Conservation (phyloP, 2,329 filamentous ascomycete genomes). For the Furcasterigmium furcatum region DNA sequence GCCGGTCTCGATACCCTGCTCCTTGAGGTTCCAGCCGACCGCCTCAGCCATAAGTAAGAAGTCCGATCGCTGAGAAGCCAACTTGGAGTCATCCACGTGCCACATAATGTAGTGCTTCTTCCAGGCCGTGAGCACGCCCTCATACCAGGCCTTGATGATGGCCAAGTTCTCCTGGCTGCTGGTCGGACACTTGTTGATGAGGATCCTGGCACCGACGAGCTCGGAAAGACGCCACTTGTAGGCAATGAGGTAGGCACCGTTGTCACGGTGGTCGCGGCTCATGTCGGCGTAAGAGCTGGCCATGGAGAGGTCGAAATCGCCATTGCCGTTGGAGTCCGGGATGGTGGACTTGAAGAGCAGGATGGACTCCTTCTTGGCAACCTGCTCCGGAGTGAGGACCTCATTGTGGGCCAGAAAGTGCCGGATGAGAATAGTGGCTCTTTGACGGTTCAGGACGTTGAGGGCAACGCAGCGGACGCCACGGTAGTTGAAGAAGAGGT, state of each 20-base stretch:
- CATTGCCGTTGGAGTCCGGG: constrained; percentile 17
- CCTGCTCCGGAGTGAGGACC: constrained; percentile 62
- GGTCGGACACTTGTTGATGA: constrained; percentile 15
- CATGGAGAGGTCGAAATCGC: constrained; percentile 31
- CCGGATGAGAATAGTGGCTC: constrained; percentile 74
- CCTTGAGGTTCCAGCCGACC: neutral
- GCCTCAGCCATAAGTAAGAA: neutral
- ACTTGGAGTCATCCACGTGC: too few relatives aligned
- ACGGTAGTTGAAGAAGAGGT: constrained; percentile 81
- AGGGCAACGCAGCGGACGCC: constrained; percentile 84
- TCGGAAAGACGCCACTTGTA: constrained; percentile 16
- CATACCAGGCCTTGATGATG: constrained; percentile 31
- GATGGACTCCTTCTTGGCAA: constrained; percentile 62
- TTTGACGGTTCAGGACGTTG: constrained; percentile 80
- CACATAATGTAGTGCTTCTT: too few relatives aligned
- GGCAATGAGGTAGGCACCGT: neutral
- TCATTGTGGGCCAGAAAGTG: constrained; percentile 43
- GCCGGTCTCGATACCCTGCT: constrained; percentile 2
- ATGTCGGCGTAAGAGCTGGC: constrained; percentile 37
- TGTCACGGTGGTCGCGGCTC: neutral
- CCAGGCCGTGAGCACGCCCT: constrained; percentile 32
- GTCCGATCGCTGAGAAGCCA: too few relatives aligned
- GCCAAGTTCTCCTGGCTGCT: constrained; percentile 21
- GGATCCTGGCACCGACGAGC: constrained; percentile 4
- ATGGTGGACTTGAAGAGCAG: constrained; percentile 41